Base-by-base conservation (phyloP, 1,139 yeast genomes). In the Saccharomycopsis hybrid region DNA sequence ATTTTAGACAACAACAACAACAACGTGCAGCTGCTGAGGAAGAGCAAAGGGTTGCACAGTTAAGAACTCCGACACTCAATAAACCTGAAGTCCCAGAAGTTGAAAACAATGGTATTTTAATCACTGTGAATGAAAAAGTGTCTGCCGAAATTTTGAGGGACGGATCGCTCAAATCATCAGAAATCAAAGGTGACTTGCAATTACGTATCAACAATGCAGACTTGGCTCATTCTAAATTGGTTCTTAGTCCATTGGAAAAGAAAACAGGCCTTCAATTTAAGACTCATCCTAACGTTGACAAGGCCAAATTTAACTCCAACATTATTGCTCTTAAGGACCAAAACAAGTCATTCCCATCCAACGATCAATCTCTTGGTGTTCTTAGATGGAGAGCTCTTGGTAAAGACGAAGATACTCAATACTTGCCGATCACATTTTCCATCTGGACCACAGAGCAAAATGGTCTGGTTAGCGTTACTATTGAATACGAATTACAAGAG, bases 211-310 rank as follows among this genome's bases (percentile, higher is more conserved):
- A 85, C 63, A 78, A 88, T 60, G 72, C 84, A 11, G 76, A 74
- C 35, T 73, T 83, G 56, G 80, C 95, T 25, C 76, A 76, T 57
- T 77, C 88, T 53, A 79, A 78, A 63, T 74, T 90, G 52, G 64
- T 79, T 55, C 72, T 90, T 55, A 65, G 72, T 45, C 72, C 80
- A 11, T 40, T 73, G 67, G 44, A 73, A 72, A 48, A 71, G 42
- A 65, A 71, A 24, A 62, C 71, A 36, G 78, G 77, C 33, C 74
- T 80, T 50, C 92, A 83, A 63, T 92, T 80, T 72, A 90, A 90
- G 67, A 88, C 97, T 31, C 97, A 92, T 70, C 98, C 98, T 56
- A 89, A 90, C 64, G 95, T 92, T 57, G 97, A 92, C 70, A 83
- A 87, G 63, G 72, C 71, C 46, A 68, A 78, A 60, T 92, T 90